Conservation (phyloP, 257 asterid genomes). For the Solanum chmielewskii region DNA sequence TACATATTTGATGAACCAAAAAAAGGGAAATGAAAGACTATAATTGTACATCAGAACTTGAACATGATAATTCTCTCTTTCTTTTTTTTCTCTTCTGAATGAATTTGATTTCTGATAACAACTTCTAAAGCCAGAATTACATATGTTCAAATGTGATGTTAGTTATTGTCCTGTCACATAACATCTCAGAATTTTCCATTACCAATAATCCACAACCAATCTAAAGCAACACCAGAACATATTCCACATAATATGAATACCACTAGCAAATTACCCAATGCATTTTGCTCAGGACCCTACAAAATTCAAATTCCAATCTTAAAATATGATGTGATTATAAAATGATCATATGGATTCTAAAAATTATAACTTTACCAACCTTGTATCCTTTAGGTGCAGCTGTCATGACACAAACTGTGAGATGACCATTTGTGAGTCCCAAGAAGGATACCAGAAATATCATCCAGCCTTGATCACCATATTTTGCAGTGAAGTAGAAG, state of each 20-base stretch:
- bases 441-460: constrained; percentile 23
- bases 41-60: not conserved
- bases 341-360: not conserved
- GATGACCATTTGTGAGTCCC: constrained; percentile 32
- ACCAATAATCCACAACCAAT: constrained; percentile 32
- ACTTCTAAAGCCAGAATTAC: not conserved
- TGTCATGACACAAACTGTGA: constrained; percentile 26
- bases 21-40: not conserved
- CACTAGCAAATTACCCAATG: constrained; percentile 22
- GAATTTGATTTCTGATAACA: not conserved
- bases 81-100: not conserved
- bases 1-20: not conserved
- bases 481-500: constrained; percentile 33
- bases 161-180: not conserved
- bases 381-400: constrained; percentile 36
- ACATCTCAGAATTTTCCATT: constrained; percentile 1
- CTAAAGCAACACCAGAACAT: constrained; percentile 23
- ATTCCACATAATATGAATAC: constrained; percentile 16
- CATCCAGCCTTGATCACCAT: constrained; percentile 45
- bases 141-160: not conserved
- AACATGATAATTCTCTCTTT: not conserved
- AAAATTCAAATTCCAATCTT: not conserved
- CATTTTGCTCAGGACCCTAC: constrained; percentile 32
- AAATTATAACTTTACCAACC: constrained; percentile 2
- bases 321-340: not conserved